Evolutionary conservation across 2,329 filamentous ascomycete species (phyloP).

Genomic region (Cercospora zeina): DNA sequence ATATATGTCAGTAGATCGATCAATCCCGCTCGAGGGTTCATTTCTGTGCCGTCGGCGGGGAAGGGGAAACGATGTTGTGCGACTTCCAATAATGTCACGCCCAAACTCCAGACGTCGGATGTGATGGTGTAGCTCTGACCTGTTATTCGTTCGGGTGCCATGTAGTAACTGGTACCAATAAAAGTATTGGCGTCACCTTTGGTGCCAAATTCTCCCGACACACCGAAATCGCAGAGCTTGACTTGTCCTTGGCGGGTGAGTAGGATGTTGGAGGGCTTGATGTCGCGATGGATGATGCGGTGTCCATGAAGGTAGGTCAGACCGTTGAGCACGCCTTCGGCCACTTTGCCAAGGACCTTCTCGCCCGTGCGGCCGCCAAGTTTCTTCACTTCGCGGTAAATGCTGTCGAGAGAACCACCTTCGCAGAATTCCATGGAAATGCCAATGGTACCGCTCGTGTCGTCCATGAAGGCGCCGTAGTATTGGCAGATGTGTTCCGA

Average conservation of each 20-base stretch:
- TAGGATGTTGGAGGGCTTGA: slow-evolving; percentile 97
- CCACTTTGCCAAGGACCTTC: slow-evolving; percentile 94
- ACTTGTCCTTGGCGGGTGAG: slow-evolving; percentile 89
- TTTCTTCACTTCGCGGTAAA: slow-evolving; percentile 96
- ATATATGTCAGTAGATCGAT: slow-evolving; percentile 98
- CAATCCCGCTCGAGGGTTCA: slow-evolving; percentile 86
- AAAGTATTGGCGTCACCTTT: slow-evolving; percentile 99
- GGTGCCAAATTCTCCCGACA: slow-evolving; percentile 95
- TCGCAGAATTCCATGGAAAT: slow-evolving; percentile 99
- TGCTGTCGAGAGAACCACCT: slow-evolving; percentile 90
- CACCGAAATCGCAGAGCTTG: slow-evolving; percentile 97
- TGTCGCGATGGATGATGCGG: slow-evolving; percentile 98
- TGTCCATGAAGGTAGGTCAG: slow-evolving; percentile 92
- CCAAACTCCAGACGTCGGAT: slow-evolving; percentile 96
- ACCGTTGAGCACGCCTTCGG: slow-evolving; percentile 89
- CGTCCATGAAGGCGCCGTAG: slow-evolving; percentile 95
- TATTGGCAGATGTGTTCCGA: slow-evolving; percentile 96
- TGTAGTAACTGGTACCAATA: slow-evolving; percentile 98
- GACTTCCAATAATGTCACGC: slow-evolving; percentile 97
- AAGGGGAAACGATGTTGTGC: slow-evolving; percentile 98
- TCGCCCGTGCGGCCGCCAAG: slow-evolving; percentile 92
- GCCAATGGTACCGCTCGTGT: slow-evolving; percentile 92
- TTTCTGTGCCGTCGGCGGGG: slow-evolving; percentile 92
- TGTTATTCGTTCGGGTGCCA: slow-evolving; percentile 97
- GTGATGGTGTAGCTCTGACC: slow-evolving; percentile 98